A percentile compares a stretch with the other conserved stretches of the same genome.
Conservation (phyloP, 352 stramenopile genomes). For the Phytophthora hibernalis region DNA sequence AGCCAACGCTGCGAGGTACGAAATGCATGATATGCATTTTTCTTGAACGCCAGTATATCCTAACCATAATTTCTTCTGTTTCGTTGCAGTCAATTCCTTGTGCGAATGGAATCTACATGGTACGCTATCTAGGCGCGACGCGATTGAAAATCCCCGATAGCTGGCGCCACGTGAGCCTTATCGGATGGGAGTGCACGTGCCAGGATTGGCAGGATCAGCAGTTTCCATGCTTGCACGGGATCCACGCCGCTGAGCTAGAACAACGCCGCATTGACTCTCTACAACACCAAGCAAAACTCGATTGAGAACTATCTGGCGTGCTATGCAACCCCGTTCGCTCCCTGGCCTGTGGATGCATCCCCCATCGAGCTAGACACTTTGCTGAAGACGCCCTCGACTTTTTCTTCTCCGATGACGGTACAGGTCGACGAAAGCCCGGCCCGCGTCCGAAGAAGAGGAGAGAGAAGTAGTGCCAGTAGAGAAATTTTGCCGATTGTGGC, state of each 20-base stretch:
- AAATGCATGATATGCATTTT: background rate
- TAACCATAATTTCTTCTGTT: constrained; percentile 11
- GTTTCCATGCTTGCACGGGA: constrained; percentile 80
- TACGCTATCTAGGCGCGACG: constrained; percentile 69
- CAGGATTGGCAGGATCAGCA: constrained; percentile 83
- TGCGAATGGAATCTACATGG: constrained; percentile 82
- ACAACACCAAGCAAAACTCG: constrained; percentile 72
- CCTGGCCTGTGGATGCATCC: constrained; percentile 67
- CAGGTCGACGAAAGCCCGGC: constrained; percentile 66
- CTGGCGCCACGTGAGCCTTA: constrained; percentile 81
- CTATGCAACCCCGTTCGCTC: constrained; percentile 67
- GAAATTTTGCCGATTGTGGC: background rate
- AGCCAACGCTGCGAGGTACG: constrained; percentile 84
- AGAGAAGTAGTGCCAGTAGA: background rate
- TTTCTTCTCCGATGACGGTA: constrained; percentile 59
- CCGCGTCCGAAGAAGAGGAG: constrained; percentile 56
- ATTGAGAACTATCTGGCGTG: constrained; percentile 69
- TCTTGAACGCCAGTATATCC: background rate
- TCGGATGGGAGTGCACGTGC: constrained; percentile 81
- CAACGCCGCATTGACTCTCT: constrained; percentile 76
- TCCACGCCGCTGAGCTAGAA: constrained; percentile 77
- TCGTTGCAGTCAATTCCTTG: constrained; percentile 74
- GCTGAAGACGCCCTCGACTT: constrained; percentile 77
- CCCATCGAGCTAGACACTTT: constrained; percentile 46
- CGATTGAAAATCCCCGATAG: constrained; percentile 64